These are phyloP conservation scores for Furcasterigmium sp. DNA, from an alignment of 2,329 filamentous ascomycete species.

Conservation along the genomic window DNA sequence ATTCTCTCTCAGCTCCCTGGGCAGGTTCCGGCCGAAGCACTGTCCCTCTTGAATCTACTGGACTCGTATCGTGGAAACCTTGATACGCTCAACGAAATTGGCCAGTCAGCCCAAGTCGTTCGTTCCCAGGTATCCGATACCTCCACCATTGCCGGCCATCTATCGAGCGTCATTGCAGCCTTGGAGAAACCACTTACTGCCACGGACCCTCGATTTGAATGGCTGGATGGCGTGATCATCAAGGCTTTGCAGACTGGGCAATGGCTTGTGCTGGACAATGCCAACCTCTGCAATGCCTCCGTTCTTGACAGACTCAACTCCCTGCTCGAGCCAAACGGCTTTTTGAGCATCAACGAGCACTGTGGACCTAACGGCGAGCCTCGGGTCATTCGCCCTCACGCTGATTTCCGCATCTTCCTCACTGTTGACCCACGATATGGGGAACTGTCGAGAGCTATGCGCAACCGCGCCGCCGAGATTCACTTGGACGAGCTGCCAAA, in stretches of 20 bases:
- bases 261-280: slow-evolving; percentile 95
- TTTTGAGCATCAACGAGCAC: slow-evolving; percentile 89
- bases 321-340: slow-evolving; percentile 83
- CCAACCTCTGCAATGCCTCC: slow-evolving; percentile 92
- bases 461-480: slow-evolving; percentile 89
- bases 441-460: slow-evolving; percentile 92
- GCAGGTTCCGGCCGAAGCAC: slow-evolving; percentile 37
- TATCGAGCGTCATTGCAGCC: slow-evolving; percentile 43
- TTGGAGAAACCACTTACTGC: slow-evolving; percentile 50
- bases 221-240: slow-evolving; percentile 90
- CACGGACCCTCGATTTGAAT: slow-evolving; percentile 81
- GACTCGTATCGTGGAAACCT: slow-evolving; percentile 32
- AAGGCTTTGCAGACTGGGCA: slow-evolving; percentile 79
- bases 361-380: slow-evolving; percentile 77
- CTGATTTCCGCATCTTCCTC: slow-evolving; percentile 85
- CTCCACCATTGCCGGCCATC: slow-evolving; percentile 39
- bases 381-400: slow-evolving; percentile 73
- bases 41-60: slow-evolving; percentile 48
- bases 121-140: slow-evolving; percentile 33
- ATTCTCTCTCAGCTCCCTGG: slow-evolving; percentile 43
- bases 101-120: slow-evolving; percentile 31
- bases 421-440: slow-evolving; percentile 90
- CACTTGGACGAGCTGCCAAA: slow-evolving; percentile 53
- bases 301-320: slow-evolving; percentile 94
- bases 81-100: slow-evolving; percentile 30